phyloP scores from a whole-genome alignment of 257 asterid species.

The Paraleonurus japonicus region DNA sequence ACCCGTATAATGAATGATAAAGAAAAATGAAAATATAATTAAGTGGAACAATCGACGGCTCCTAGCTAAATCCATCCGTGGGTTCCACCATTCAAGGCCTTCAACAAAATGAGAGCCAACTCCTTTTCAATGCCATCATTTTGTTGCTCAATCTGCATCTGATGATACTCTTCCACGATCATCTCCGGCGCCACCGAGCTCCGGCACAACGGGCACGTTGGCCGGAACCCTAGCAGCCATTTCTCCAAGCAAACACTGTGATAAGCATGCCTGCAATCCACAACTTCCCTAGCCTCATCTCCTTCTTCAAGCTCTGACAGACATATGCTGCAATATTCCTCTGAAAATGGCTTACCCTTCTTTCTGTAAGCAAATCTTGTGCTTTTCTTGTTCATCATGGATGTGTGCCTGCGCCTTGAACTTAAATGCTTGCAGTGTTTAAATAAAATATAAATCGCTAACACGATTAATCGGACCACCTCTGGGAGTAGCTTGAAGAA shows the following conservation, averaged over 20 bases:
- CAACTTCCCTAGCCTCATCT: constrained; percentile 41
- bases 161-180: constrained; percentile 32
- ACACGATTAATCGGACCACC: constrained; percentile 29
- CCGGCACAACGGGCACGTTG: constrained; percentile 65
- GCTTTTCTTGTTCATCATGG: constrained; percentile 41
- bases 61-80: not conserved
- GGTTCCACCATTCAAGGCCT: constrained; percentile 27
- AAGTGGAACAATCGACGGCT: too few species aligned
- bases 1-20: too few species aligned
- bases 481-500: constrained; percentile 38
- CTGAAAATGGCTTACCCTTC: not conserved
- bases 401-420: constrained; percentile 27
- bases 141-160: constrained; percentile 21
- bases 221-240: constrained; percentile 30
- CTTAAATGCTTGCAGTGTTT: constrained; percentile 14
- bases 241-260: constrained; percentile 50
- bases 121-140: constrained; percentile 34
- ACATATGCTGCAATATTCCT: constrained; percentile 44
- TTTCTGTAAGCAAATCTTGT: constrained; percentile 31
- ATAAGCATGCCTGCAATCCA: constrained; percentile 45
- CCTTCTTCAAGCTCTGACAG: constrained; percentile 37
- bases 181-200: constrained; percentile 43
- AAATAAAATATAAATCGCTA: constrained; percentile 25
- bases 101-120: constrained; percentile 38
- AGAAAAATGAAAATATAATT: too few species aligned